A percentile compares a stretch with the other conserved stretches of the same genome.
Evolutionary conservation across 768 basidiomycete genomes (phyloP).

Genomic region (Tephrocybe rancida): DNA sequence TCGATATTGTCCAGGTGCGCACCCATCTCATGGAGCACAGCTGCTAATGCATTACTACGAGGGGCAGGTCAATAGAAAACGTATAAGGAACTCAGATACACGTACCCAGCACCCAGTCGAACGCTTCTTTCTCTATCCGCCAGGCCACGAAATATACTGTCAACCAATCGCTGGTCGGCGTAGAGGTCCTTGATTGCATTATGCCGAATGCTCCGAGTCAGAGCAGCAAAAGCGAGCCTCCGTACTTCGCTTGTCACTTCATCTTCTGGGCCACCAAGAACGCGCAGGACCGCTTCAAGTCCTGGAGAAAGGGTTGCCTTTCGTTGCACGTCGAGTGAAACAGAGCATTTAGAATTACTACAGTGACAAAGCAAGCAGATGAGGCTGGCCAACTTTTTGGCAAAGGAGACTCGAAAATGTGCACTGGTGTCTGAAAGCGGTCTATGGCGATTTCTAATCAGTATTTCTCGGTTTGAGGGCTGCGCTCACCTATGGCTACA

Average conservation of each 20-base stretch:
- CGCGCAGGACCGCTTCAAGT: constrained; percentile 33
- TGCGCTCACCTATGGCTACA: constrained; percentile 42
- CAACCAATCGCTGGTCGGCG: constrained; percentile 29
- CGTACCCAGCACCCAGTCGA: constrained; percentile 72
- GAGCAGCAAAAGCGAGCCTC: constrained; percentile 40
- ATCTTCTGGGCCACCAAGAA: constrained; percentile 49
- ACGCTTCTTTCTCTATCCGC: constrained; percentile 57
- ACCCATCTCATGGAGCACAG: constrained; percentile 41
- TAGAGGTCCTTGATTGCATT: constrained; percentile 35
- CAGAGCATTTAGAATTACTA: constrained; percentile 28
- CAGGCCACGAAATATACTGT: constrained; percentile 50
- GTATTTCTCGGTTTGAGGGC: neutral
- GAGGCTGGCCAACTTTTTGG: constrained; percentile 31
- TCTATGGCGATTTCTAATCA: constrained; percentile 26
- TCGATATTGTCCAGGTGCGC: constrained; percentile 38
- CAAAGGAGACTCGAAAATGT: constrained; percentile 32
- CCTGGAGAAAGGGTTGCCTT: constrained; percentile 34
- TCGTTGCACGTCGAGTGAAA: constrained; percentile 22
- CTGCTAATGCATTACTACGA: constrained; percentile 49
- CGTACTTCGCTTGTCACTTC: constrained; percentile 52
- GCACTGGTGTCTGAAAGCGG: constrained; percentile 34
- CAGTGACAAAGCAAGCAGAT: constrained; percentile 41
- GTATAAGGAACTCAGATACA: neutral
- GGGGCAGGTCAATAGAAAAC: neutral
- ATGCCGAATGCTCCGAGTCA: constrained; percentile 46